Evolutionary conservation across 1,139 yeast genomes (phyloP).

Genomic region (Eremothecium cymbalariae): DNA sequence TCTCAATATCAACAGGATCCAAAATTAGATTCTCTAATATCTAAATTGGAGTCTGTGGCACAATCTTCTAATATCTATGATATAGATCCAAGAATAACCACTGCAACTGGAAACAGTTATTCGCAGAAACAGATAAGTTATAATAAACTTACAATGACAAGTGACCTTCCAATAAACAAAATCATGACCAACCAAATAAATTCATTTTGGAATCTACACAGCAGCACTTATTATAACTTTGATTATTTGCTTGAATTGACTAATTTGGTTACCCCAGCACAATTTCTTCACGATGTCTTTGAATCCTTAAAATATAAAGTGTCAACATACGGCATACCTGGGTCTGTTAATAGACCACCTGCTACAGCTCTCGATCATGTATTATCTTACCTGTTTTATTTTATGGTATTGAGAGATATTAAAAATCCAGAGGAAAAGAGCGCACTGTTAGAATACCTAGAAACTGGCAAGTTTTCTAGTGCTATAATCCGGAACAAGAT

Average conservation of each 20-base stretch:
- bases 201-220: conserved; percentile 32
- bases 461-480: conserved; percentile 10
- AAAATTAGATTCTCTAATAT: conserved; percentile 22
- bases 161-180: conserved; percentile 28
- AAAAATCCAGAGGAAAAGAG: conserved; percentile 20
- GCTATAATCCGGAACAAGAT: conserved; percentile 3
- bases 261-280: conserved; percentile 22
- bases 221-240: conserved; percentile 31
- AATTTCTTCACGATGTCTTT: conserved; percentile 25
- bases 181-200: conserved; percentile 30
- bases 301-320: conserved; percentile 25
- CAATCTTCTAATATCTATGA: conserved; percentile 25
- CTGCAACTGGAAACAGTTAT: conserved; percentile 20
- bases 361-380: conserved; percentile 24
- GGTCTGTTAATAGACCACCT: conserved; percentile 19
- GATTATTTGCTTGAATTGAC: conserved; percentile 28
- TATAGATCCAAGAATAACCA: conserved; percentile 23
- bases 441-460: conserved; percentile 20
- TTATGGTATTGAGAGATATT: conserved; percentile 27
- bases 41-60: conserved; percentile 19
- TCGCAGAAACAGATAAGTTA: conserved; percentile 26
- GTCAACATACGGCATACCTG: conserved; percentile 22
- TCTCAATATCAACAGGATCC: conserved; percentile 27
- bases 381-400: conserved; percentile 27
- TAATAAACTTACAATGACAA: conserved; percentile 21